Evolutionary conservation across 352 stramenopile species (phyloP).

Genomic region (Pythium aquatile): DNA sequence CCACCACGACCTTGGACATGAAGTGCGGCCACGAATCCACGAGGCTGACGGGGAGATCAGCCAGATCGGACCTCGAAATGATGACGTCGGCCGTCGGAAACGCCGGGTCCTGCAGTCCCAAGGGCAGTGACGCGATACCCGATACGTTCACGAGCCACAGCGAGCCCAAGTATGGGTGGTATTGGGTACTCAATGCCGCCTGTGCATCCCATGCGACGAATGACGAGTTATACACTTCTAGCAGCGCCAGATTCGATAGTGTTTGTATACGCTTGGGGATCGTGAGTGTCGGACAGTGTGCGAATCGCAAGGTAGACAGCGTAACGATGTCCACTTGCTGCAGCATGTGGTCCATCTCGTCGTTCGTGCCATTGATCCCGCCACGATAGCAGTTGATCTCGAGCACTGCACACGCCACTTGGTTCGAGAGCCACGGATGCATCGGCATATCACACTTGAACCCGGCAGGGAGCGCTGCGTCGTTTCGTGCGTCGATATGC

Average conservation of each 20-base stretch:
- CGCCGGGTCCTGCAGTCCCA: neutral
- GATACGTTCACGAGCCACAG: conserved; percentile 9
- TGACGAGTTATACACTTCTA: conserved; percentile 28
- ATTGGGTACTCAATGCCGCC: conserved; percentile 3
- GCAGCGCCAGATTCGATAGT: conserved; percentile 4
- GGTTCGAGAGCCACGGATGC: neutral
- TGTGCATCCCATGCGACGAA: conserved; percentile 10
- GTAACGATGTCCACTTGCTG: neutral
- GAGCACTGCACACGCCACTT: conserved; percentile 8
- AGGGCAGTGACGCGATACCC: conserved; percentile 1
- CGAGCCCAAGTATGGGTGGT: conserved; percentile 4
- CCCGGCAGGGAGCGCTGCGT: neutral
- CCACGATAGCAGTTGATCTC: conserved; percentile 26
- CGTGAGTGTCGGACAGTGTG: conserved; percentile 15
- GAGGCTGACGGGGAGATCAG: conserved; percentile 7
- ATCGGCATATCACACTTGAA: conserved; percentile 14
- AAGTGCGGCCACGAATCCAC: conserved; percentile 3
- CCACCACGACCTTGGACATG: conserved; percentile 11
- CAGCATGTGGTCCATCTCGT: conserved; percentile 4
- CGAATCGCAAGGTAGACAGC: conserved; percentile 15
- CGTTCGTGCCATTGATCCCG: neutral
- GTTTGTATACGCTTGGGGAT: conserved; percentile 3
- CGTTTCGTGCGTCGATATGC: neutral
- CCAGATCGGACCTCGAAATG: conserved; percentile 9
- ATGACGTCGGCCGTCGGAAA: conserved; percentile 5